These are phyloP conservation scores for Hypoxylon rickii DNA, from an alignment of 495 filamentous ascomycete species.

Conservation along the genomic window DNA sequence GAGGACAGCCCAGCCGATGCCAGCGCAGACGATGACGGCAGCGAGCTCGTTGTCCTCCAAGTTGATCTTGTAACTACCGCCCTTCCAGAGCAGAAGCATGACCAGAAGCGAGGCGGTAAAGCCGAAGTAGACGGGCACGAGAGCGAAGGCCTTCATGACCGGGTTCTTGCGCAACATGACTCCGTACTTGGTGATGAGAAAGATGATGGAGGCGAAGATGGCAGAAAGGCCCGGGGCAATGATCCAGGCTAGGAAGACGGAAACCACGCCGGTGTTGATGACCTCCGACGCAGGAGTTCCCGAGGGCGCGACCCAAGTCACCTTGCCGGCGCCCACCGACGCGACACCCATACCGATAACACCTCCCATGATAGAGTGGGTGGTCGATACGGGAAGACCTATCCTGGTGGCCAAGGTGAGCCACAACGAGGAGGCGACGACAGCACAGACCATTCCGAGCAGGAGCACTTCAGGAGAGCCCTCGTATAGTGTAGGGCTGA, in stretches of 20 bases:
- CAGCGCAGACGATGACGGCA: slow-evolving; percentile 63
- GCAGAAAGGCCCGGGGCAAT: slow-evolving; percentile 66
- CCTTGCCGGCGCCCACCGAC: slow-evolving; percentile 51
- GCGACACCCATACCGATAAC: slow-evolving; percentile 68
- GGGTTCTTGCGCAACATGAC: slow-evolving; percentile 64
- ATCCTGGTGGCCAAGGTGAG: slow-evolving; percentile 60
- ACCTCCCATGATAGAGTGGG: slow-evolving; percentile 66
- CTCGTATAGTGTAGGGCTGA: slow-evolving; percentile 56
- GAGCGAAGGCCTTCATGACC: slow-evolving; percentile 58
- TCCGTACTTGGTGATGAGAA: slow-evolving; percentile 64
- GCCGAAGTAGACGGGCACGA: slow-evolving; percentile 66
- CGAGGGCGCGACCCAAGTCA: slow-evolving; percentile 60
- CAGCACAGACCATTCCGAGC: slow-evolving; percentile 66
- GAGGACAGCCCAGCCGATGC: slow-evolving; percentile 57
- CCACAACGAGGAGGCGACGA: slow-evolving; percentile 62
- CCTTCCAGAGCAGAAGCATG: slow-evolving; percentile 67
- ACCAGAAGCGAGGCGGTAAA: slow-evolving; percentile 63
- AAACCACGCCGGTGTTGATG: slow-evolving; percentile 59
- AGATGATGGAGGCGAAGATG: slow-evolving; percentile 64
- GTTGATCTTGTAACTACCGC: slow-evolving; percentile 46
- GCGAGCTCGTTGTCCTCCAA: slow-evolving; percentile 56
- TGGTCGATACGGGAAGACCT: slow-evolving; percentile 66
- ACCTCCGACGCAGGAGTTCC: slow-evolving; percentile 53
- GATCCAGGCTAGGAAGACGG: slow-evolving; percentile 63
- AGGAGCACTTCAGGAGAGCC: slow-evolving; percentile 60